Conservation (phyloP, 2,329 filamentous ascomycete species). For the Diaporthe amygdali region DNA sequence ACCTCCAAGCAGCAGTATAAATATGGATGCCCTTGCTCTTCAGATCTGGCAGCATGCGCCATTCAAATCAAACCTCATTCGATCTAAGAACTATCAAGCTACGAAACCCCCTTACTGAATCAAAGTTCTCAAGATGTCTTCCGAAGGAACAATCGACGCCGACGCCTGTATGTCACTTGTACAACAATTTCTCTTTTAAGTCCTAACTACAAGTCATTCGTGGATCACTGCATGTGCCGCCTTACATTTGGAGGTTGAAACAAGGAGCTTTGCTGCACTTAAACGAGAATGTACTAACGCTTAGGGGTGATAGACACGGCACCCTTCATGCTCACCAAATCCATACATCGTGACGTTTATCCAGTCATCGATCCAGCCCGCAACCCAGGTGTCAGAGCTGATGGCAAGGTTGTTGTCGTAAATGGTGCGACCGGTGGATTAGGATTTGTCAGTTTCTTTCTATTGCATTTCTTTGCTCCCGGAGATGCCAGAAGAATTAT, state of each 20-base stretch:
- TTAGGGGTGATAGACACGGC: conserved; percentile 15
- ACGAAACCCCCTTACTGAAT: not conserved
- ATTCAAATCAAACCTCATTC: not conserved
- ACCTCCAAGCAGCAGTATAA: not conserved
- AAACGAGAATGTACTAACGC: not conserved
- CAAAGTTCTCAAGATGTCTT: not conserved
- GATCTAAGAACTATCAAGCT: not conserved
- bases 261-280: not conserved
- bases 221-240: too few relatives aligned
- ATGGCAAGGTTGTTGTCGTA: conserved; percentile 32
- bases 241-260: too few relatives aligned
- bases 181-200: not conserved
- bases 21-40: not conserved
- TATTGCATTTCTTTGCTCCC: not conserved
- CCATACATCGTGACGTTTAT: conserved; percentile 32
- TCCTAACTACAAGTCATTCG: not conserved
- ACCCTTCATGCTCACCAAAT: conserved; percentile 31
- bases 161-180: not conserved
- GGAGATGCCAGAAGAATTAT: too few relatives aligned
- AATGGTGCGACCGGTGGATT: conserved; percentile 35
- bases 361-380: conserved; percentile 28
- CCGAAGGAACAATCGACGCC: not conserved
- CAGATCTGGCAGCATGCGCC: not conserved
- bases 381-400: conserved; percentile 26
- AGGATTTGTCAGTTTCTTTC: conserved; percentile 30